phyloP scores from a whole-genome alignment of 1,284 basidiomycete species.

The Ganoderma multipileum region DNA sequence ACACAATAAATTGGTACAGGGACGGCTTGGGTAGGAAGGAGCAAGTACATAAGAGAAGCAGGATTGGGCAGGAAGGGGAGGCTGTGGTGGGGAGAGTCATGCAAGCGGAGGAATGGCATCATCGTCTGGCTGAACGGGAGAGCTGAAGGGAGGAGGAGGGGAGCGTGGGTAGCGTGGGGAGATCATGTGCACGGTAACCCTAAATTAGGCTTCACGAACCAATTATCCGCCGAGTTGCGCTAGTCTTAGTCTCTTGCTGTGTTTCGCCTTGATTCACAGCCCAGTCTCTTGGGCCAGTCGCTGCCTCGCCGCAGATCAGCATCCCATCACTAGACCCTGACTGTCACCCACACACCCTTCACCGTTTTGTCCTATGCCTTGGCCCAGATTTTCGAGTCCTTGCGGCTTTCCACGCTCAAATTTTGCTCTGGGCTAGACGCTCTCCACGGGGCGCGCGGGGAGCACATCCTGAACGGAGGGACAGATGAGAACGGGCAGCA shows the following conservation, averaged over 20 bases:
- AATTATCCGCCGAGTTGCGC: conserved; percentile 17
- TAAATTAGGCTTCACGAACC: conserved; percentile 32
- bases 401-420: not conserved
- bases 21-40: too few relatives aligned
- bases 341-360: conserved; percentile 5
- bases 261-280: conserved; percentile 14
- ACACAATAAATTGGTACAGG: not conserved
- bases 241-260: conserved; percentile 12
- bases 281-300: conserved; percentile 10
- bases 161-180: conserved; percentile 12
- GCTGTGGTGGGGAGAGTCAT: not conserved
- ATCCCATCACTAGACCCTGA: conserved; percentile 9
- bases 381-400: not conserved
- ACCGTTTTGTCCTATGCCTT: conserved; percentile 6
- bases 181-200: conserved; percentile 24
- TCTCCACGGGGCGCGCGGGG: not conserved
- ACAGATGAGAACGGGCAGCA: conserved; percentile 15
- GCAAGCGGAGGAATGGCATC: not conserved
- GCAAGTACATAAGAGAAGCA: not conserved
- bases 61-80: too few relatives aligned
- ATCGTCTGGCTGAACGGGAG: not conserved
- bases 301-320: conserved; percentile 19
- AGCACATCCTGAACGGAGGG: conserved; percentile 10
- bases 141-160: conserved; percentile 4
- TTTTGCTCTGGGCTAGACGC: not conserved